phyloP scores from a whole-genome alignment of 2,329 filamentous ascomycete genomes.

The Fusarium poae region DNA sequence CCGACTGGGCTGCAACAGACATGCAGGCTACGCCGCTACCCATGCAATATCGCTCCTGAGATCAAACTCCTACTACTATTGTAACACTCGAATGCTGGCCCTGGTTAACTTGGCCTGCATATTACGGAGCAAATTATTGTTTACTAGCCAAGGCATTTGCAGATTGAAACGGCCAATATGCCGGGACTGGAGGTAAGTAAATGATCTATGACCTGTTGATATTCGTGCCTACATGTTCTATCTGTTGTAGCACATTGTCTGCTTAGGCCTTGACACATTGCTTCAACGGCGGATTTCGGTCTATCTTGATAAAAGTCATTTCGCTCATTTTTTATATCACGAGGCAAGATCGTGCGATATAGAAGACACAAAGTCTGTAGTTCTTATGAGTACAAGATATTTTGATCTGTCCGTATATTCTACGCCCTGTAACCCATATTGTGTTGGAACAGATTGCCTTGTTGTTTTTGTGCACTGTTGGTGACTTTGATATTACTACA shows the following conservation, averaged over 20 bases:
- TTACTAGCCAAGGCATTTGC: constrained; percentile 9
- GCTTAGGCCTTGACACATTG: no score
- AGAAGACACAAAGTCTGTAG: background rate
- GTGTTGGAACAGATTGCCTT: background rate
- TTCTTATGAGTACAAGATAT: background rate
- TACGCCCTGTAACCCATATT: background rate
- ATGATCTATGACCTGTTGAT: constrained; percentile 11
- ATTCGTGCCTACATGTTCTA: background rate
- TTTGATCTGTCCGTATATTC: background rate
- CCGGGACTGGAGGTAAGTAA: background rate
- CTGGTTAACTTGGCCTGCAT: constrained; percentile 5
- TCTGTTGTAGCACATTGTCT: no score
- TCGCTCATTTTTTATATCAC: background rate
- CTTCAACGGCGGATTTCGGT: background rate
- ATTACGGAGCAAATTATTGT: constrained; percentile 2
- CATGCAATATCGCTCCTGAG: constrained; percentile 1
- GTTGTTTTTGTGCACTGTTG: background rate
- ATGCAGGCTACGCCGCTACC: constrained; percentile 10
- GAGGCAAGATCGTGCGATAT: background rate
- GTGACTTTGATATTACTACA: background rate
- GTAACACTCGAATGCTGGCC: constrained; percentile 8
- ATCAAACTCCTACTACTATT: constrained; percentile 8
- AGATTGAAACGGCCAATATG: constrained; percentile 4
- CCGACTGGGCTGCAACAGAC: constrained; percentile 17
- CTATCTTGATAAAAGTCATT: background rate